Base-by-base conservation (phyloP, 2,329 filamentous ascomycete species). In the Taxawa tesnikishii region DNA sequence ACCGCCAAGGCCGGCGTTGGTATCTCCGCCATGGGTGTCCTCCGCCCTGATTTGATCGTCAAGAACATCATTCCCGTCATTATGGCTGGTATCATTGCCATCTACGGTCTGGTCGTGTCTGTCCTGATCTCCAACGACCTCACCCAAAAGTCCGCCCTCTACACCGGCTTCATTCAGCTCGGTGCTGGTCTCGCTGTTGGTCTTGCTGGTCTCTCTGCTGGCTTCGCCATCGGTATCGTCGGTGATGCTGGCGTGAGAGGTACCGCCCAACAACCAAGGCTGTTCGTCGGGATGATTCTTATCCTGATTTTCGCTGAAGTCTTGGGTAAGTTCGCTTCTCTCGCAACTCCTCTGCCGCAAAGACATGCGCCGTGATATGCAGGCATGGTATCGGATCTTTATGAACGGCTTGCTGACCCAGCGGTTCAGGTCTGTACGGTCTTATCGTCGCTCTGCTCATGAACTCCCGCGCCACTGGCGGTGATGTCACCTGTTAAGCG, bases 21-120 rank as follows among this genome's bases (percentile, higher is more conserved):
- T 74, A 94, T 98, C 57, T 84, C 84, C 48, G 83, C 87, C 50
- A 94, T 96, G 82, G 88, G 87, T 81, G 88, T 96, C 53, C 76
- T 98, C 50, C 75, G 90, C 63, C 90, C 90, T 60, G 90, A 98
- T 62, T 69, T 96, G 63, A 94, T 96, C 61, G 88, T 98, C 62
- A 96, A 94, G 81, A 96, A 94, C 74, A 94, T 96, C 62, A 88
- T 96, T 45, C 90, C 90, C 59, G 90, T 96, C 65, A 94, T 98
- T 78, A 98, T 98, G 90, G 90, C 90, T 72, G 90, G 90, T 96
- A 98, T 98, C 65, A 96, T 98, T 66, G 90, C 84, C 81, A 96
- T 98, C 63, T 98, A 68, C 58, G 64, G 64, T 45, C 58, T 68
- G 33, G 64, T 68, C 52, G 64, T 68, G 32, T 67, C 63, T 27